These are phyloP conservation scores for Alternaria triticina DNA, from an alignment of 2,329 filamentous ascomycete species.

Conservation along the genomic window DNA sequence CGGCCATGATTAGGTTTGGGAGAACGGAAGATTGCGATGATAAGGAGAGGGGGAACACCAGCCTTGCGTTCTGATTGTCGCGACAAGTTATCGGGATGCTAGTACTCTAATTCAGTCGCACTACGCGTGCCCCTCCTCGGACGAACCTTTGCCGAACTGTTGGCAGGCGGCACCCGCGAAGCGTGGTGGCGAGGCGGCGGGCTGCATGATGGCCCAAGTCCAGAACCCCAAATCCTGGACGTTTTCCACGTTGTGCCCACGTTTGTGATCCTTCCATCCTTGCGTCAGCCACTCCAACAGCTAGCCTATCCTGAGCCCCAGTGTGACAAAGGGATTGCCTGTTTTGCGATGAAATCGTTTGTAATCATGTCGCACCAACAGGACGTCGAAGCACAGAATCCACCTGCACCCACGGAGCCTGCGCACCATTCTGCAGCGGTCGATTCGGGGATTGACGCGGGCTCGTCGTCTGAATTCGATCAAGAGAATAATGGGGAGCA, in stretches of 20 bases:
- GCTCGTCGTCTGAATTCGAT: constrained; percentile 20
- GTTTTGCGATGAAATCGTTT: neutral
- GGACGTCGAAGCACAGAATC: neutral
- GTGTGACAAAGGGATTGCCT: neutral
- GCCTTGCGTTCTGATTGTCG: neutral
- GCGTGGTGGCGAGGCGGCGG: neutral
- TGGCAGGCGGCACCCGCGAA: neutral
- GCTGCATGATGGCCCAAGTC: neutral
- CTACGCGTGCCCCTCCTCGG: neutral
- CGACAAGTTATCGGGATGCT: neutral
- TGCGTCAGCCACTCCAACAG: neutral
- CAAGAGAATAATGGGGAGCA: constrained; percentile 27
- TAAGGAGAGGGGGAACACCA: neutral
- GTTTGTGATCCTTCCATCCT: neutral
- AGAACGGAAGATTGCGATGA: neutral
- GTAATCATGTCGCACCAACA: neutral
- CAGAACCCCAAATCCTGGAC: neutral
- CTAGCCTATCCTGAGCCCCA: neutral
- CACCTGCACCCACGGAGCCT: neutral
- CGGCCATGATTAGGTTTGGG: constrained; percentile 1
- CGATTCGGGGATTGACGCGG: constrained; percentile 26
- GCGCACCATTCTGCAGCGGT: neutral
- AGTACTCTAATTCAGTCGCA: neutral
- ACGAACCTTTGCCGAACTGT: neutral
- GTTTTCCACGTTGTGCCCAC: neutral